phyloP scores from a whole-genome alignment of 139 green algal genomes.

The Tetraselmis chui region DNA sequence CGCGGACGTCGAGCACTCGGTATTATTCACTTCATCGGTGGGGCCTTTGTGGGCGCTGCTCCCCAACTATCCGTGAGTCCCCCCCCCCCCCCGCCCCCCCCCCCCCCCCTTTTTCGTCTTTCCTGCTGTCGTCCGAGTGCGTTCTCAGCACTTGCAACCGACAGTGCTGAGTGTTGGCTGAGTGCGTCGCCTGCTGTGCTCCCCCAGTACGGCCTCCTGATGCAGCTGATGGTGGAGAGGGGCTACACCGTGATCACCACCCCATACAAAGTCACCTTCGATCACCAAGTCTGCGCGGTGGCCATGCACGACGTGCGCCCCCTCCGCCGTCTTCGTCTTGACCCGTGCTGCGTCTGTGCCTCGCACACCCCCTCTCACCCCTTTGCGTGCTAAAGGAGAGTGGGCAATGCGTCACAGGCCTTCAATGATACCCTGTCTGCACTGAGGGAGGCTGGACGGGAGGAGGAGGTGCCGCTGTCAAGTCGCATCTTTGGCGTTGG shows the following conservation, averaged over 20 bases:
- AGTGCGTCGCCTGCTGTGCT: no score
- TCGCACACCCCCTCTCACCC: not conserved
- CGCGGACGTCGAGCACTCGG: no score
- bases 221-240: constrained; percentile 30
- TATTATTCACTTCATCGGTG: constrained; percentile 60
- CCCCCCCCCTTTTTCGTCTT: no score
- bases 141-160: constrained; percentile 26
- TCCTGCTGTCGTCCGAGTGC: no score
- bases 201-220: constrained; percentile 34
- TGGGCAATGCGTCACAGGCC: not conserved
- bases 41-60: constrained; percentile 56
- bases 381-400: not conserved
- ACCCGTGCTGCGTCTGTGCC: not conserved
- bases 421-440: constrained; percentile 20
- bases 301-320: constrained; percentile 6
- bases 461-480: constrained; percentile 12
- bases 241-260: constrained; percentile 61
- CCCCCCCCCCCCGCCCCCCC: no score
- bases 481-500: constrained; percentile 39
- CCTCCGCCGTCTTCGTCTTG: not conserved
- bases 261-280: constrained; percentile 53
- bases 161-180: constrained; percentile 10
- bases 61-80: no score
- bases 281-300: constrained; percentile 32
- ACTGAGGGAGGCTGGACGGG: constrained; percentile 9